Base-by-base conservation (phyloP, 169 alveolate genomes). In the Cytauxzoon felis region DNA sequence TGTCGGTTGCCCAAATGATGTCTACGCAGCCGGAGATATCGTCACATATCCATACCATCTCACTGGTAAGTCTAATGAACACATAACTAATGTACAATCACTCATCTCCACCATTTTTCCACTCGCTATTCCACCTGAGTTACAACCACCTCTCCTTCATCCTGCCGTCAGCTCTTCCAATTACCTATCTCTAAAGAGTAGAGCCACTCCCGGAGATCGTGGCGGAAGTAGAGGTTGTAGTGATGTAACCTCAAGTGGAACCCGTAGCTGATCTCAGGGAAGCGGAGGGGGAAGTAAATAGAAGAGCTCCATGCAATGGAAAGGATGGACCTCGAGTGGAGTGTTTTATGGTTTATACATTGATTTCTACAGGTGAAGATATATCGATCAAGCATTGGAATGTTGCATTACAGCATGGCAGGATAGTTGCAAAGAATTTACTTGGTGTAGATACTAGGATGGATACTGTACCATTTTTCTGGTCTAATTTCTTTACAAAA, bases 331-430 rank as follows among this genome's bases (percentile, higher is more conserved):
- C n/a, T n/a, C n/a, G n/a, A n/a, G n/a, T n/a, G n/a, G n/a, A n/a
- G n/a, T n/a, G 16, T 16, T 45, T 11, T 21, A n/a, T 0, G 51
- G 21, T n/a, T 11, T 7, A 48, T 26, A 19, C 18, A n/a, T n/a
- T 16, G 27, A 18, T 23, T n/a, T 21, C 27, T 43, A 3, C 23
- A 78, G 87, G 78, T 4, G 79, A 82, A 1, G 52, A 51, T 24
- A 36, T 84, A 4, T 69, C 84, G 21, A 72, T 87, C 4, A 78
- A 87, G 41, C 92, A 87, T 47, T 87, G 91, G 91, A 84, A 87
- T 38, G 92, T 87, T 6, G 92, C 92, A 1, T 56, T 83, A 53
- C 92, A 87, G 24, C 92, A 87, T 38, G 92, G 92, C 0, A 51
- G 91, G 23, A 88, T 87, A 30, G 92, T 90, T 4, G 92, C 92